Conservation (phyloP, 306 rosid genomes). For the Betula pendula region DNA sequence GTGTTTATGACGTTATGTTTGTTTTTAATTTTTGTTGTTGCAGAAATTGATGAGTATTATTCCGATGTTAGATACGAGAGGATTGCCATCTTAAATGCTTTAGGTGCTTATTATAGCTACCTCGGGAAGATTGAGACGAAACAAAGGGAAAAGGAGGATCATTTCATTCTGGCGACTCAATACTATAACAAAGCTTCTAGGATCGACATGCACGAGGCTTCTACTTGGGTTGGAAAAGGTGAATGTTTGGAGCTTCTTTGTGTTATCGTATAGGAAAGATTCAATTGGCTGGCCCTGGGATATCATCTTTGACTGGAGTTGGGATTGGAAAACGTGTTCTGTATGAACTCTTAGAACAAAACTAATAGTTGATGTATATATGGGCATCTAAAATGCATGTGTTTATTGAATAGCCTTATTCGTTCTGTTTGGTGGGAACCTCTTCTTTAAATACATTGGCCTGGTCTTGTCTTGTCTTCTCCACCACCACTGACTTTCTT, state of each 20-base stretch:
- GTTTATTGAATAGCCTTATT: not conserved
- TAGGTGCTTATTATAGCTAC: constrained; percentile 95
- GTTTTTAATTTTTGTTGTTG: constrained; percentile 6
- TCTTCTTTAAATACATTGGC: not conserved
- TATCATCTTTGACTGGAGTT: no score
- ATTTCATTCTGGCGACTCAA: constrained; percentile 94
- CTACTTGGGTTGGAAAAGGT: constrained; percentile 99
- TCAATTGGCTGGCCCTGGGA: not conserved
- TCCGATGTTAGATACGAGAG: constrained; percentile 98
- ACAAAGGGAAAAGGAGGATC: constrained; percentile 96
- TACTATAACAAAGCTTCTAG: constrained; percentile 96
- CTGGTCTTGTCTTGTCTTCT: not conserved
- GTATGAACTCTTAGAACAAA: not conserved
- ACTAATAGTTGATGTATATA: not conserved
- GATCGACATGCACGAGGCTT: constrained; percentile 94
- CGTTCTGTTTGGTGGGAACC: not conserved
- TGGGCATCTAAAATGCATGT: not conserved
- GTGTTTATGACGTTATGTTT: not conserved
- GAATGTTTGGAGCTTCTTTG: constrained; percentile 11
- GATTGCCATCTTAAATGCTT: constrained; percentile 93
- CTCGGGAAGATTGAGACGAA: constrained; percentile 97
- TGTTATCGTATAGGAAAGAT: not conserved
- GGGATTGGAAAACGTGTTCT: not conserved
- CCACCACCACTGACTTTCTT: not conserved
- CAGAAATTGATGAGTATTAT: constrained; percentile 97